Evolutionary conservation across 352 stramenopile species (phyloP), one percentile per base, ranked within the genome.

Genomic region (Globisporangium solare): DNA sequence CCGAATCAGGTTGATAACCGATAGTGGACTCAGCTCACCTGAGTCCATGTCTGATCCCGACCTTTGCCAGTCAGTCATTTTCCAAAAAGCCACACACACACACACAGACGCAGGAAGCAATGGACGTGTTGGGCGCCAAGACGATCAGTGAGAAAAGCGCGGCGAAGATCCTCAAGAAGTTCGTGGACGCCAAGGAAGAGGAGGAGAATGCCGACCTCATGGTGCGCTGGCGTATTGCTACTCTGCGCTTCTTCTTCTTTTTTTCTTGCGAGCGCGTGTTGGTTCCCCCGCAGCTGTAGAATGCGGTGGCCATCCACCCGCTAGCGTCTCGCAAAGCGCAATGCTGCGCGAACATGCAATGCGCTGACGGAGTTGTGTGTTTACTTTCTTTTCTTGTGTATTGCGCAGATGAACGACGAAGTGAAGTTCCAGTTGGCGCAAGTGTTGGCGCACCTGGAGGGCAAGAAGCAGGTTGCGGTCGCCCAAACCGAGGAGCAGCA

Each of bases 91-190:
- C 5, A n/a, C 24, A 35, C 27, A 35, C 27, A 35, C 27, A 47
- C 20, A 31, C 14, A 27, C 15, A 42, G 11, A 42, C 41, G 8
- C 14, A 47, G 27, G 50, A 27, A 37, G 40, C 42, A 31, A 91
- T 91, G 81, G 74, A 91, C 42, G 78, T 91, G 67, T 63, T 89
- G 49, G 76, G 76, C 55, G 76, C 71, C 46, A 85, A 72, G 58
- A 47, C 63, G 56, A 70, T 89, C 63, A 87, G 66, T 59, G 75
- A 88, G 21, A 76, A 85, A 67, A 63, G 64, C 14, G 81, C 81
- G 24, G 70, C 81, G 47, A 91, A 86, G 68, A 63, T 91, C 57
- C 77, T 91, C 21, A 83, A 85, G 68, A 87, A 88, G 64, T 89
- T 91, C 54, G 71, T 91, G 56, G 69, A 79, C 45, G 56, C 59